These are phyloP conservation scores for Aspergillus sp. DNA, from an alignment of 2,329 filamentous ascomycete genomes.

Conservation along the genomic window DNA sequence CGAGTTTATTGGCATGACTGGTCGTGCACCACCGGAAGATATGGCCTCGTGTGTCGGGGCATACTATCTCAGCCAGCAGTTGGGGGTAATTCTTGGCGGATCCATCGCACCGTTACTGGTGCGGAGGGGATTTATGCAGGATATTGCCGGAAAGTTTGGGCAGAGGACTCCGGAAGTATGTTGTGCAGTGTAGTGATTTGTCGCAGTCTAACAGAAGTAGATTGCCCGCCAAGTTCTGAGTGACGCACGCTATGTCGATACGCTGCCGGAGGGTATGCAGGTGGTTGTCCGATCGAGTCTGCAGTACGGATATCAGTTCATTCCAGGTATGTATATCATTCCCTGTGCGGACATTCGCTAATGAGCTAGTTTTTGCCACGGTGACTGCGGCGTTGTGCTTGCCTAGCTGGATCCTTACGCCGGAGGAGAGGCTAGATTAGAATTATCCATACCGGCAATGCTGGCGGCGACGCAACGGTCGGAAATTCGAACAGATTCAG, in stretches of 20 bases:
- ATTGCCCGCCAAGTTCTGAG: background rate
- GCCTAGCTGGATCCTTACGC: background rate
- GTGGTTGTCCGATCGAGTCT: background rate
- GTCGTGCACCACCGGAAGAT: background rate
- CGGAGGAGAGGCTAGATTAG: background rate
- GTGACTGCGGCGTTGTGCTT: background rate
- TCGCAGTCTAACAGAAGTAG: background rate
- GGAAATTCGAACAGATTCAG: background rate
- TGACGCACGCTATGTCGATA: background rate
- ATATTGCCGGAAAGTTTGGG: background rate
- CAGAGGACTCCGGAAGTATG: background rate
- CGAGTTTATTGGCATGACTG: conserved; percentile 6
- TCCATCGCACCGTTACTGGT: conserved; percentile 1
- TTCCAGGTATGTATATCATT: background rate
- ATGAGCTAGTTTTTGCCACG: background rate
- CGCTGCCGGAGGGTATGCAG: conserved; percentile 1
- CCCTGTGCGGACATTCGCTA: background rate
- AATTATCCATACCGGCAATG: too few relatives aligned
- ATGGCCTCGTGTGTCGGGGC: conserved; percentile 1
- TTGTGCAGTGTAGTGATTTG: background rate
- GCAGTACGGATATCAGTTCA: conserved; percentile 1
- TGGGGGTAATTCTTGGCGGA: conserved; percentile 4
- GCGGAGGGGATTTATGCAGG: background rate
- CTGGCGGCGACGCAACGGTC: background rate
- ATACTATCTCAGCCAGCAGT: conserved; percentile 9